phyloP scores from a whole-genome alignment of 768 basidiomycete genomes.

The Kwoniella newhampshirensis region DNA sequence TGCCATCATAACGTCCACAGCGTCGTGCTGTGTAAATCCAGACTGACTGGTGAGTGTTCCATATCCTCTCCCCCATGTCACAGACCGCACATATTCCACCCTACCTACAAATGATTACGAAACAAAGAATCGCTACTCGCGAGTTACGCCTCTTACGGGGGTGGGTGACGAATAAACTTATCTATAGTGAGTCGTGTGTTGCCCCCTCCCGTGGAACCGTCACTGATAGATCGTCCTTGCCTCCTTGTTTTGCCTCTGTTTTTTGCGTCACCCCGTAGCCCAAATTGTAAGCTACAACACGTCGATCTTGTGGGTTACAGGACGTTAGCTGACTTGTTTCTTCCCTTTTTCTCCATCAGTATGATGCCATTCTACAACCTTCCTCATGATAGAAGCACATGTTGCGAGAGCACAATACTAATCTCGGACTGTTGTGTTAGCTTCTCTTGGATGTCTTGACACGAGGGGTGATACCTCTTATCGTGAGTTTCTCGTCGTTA shows the following conservation, averaged over 20 bases:
- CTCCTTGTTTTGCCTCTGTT: slow-evolving; percentile 10
- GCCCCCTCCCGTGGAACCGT: too few species aligned
- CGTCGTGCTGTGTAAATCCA: background rate
- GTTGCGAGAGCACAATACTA: background rate
- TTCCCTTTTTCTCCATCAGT: slow-evolving; percentile 8
- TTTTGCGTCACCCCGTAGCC: slow-evolving; percentile 21
- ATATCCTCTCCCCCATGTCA: background rate
- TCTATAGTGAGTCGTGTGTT: slow-evolving; percentile 41
- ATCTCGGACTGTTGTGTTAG: background rate
- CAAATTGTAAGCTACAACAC: slow-evolving; percentile 35
- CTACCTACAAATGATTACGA: slow-evolving; percentile 38
- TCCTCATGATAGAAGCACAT: background rate
- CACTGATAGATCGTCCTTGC: background rate
- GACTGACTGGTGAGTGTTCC: slow-evolving; percentile 9
- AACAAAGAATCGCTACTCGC: slow-evolving; percentile 52
- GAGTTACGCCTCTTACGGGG: slow-evolving; percentile 34
- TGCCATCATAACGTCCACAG: slow-evolving; percentile 14
- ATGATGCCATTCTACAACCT: slow-evolving; percentile 1
- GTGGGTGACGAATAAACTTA: slow-evolving; percentile 46
- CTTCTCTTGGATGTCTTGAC: background rate
- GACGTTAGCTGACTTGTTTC: slow-evolving; percentile 1
- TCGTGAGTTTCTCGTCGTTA: slow-evolving; percentile 6
- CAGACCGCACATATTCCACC: background rate
- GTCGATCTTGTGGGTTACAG: background rate
- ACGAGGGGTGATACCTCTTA: slow-evolving; percentile 9